Evolutionary conservation across 352 stramenopile species (phyloP).

Genomic region (Phytophthora sp.): DNA sequence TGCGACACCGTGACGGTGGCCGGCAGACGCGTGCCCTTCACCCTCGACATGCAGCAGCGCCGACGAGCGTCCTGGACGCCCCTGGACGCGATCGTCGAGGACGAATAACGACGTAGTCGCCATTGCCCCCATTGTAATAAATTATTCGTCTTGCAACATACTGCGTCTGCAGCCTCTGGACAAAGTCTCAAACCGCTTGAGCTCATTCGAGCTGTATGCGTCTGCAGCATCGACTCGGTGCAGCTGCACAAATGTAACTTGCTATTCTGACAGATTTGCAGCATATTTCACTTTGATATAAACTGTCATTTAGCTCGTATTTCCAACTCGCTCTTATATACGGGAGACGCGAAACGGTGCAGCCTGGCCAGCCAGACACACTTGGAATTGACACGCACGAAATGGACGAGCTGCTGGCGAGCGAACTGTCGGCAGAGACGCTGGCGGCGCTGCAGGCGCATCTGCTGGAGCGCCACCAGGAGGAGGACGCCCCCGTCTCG

Average conservation of each 20-base stretch:
- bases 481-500: conserved; percentile 38
- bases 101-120: conserved; percentile 7
- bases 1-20: conserved; percentile 44
- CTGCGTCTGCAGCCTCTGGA: no score
- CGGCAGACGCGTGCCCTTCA: conserved; percentile 51
- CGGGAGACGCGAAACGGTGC: background rate
- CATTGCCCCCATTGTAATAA: background rate
- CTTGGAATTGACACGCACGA: background rate
- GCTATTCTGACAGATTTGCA: no score
- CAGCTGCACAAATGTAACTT: no score
- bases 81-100: conserved; percentile 48
- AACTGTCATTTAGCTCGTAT: no score
- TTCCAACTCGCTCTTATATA: conserved; percentile 1
- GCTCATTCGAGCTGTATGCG: no score
- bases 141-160: conserved; percentile 1
- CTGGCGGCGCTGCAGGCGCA: conserved; percentile 53
- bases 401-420: conserved; percentile 47
- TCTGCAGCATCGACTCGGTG: no score
- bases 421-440: conserved; percentile 50
- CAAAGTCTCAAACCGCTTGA: no score
- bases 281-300: no score
- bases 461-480: conserved; percentile 31
- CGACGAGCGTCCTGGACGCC: conserved; percentile 37
- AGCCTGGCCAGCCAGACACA: conserved; percentile 9
- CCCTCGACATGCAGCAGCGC: conserved; percentile 46